Base-by-base conservation (phyloP, 805 yeast genomes). In the Candida namnaoensis region DNA sequence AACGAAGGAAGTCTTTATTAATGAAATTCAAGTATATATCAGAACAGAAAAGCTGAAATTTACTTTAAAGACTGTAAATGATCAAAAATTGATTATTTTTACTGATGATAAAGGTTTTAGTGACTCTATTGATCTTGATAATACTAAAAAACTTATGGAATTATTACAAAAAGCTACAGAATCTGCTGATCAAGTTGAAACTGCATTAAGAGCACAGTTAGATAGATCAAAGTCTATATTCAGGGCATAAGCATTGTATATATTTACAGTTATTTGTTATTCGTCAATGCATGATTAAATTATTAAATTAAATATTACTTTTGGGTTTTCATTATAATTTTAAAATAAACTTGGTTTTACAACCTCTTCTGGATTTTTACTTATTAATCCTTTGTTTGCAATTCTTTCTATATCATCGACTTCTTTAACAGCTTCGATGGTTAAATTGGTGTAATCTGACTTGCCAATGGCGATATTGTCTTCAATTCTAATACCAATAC, bases 401-500 rank as follows among this genome's bases (percentile, higher is more conserved):
- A 83, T 68, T 33, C 68, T 62, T 58, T 90, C 96, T 37, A 91
- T 77, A 51, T 91, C 98, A 1, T 55, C 74, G 32, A 91, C 71
- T 57, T 91, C 97, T 60, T 93, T 93, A 4, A 80, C 82, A 28
- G 96, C 91, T 47, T 83, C 91, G 8, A 74, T 77, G 1, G 97
- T 86, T 49, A 93, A 67, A 35, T 74, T 74, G 10, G 75, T 78
- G 47, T 71, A 72, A 3, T 64, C 60, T 15, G 69, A 64, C n/a
- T 69, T 57, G 0, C 95, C 95, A 33, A 90, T 76, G 0, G 83
- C 95, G 33, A 91, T 74, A 59, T 93, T 90, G 64, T 93, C 99
- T 61, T 93, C 99, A 30, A 93, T 84, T 52, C 99, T 78, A 25
- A 93, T 84, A 2, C 98, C 99, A 39, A 93, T 82, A 28, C 90